Evolutionary conservation across 768 basidiomycete species (phyloP), one percentile per base, ranked within the genome.

Genomic region (Russula compacta): DNA sequence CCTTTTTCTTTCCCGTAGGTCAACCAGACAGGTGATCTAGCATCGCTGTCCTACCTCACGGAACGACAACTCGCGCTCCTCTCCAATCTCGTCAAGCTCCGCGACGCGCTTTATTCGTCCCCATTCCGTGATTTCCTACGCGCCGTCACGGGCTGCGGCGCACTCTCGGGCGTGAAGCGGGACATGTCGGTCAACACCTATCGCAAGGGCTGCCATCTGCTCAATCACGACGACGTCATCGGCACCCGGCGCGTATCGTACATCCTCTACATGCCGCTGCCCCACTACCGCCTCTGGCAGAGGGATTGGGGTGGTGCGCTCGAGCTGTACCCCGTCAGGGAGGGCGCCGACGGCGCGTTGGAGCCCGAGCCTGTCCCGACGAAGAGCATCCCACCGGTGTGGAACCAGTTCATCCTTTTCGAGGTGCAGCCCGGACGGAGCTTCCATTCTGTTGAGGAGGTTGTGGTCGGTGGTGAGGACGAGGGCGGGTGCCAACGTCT

Each of bases 191-290:
- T 95, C 61, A 93, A 92, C 69, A 85, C 89, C 8, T 98, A 98
- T 74, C 87, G 85, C 19, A 83, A 86, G 63, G 92, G 93, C 48
- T 97, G 87, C 71, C 94, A 98, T 74, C 82, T 98, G 10, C 85
- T 98, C 69, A 92, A 95, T 73, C 95, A 98, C 77, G 95, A 98
- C 84, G 95, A 98, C 72, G 95, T 95, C 29, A 98, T 98, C 70
- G 93, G 93, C 63, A 83, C 92, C 8, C 87, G 95, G 29, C 83
- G 92, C 44, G 89, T 98, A 56, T 95, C 92, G 1, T 98, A 95
- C 77, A 95, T 98, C 74, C 85, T 98, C 52, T 98, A 98, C 75
- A 89, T 98, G 81, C 95, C 95, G 19, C 79, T 87, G 64, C 86
- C 87, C 32, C 74, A 79, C 71, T 81, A 80, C 68, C 77, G 83